These are phyloP conservation scores for Imleria badia DNA, from an alignment of 768 basidiomycete genomes.

Conservation along the genomic window DNA sequence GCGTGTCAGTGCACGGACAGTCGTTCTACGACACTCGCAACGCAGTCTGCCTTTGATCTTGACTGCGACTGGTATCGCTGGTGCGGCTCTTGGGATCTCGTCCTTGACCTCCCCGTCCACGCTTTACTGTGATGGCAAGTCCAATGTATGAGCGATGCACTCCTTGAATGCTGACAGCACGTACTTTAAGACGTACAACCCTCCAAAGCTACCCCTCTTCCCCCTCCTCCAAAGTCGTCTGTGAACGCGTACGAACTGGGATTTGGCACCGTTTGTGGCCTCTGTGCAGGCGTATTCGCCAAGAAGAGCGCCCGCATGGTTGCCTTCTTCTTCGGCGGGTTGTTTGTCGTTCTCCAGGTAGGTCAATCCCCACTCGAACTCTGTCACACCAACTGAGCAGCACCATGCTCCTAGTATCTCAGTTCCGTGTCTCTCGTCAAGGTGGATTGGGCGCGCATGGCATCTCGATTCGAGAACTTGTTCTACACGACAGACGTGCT, in stretches of 20 bases:
- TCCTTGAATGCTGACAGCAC: slow-evolving; percentile 2
- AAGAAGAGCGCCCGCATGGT: slow-evolving; percentile 89
- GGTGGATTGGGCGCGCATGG: slow-evolving; percentile 77
- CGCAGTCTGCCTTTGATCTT: slow-evolving; percentile 19
- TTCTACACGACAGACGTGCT: slow-evolving; percentile 65
- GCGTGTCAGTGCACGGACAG: background rate
- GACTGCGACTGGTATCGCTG: slow-evolving; percentile 36
- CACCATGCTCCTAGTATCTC: slow-evolving; percentile 63
- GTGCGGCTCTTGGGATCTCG: slow-evolving; percentile 47
- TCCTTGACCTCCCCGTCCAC: slow-evolving; percentile 31
- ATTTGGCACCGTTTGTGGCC: slow-evolving; percentile 85
- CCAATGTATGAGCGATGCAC: background rate
- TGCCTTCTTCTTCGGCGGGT: slow-evolving; percentile 86
- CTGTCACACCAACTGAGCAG: slow-evolving; percentile 1
- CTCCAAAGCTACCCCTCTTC: slow-evolving; percentile 12
- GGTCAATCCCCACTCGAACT: slow-evolving; percentile 14
- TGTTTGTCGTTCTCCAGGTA: slow-evolving; percentile 91
- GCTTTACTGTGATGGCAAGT: slow-evolving; percentile 57
- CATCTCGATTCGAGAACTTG: slow-evolving; percentile 64
- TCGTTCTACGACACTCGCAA: slow-evolving; percentile 3
- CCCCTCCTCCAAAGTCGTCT: slow-evolving; percentile 64
- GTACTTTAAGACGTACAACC: slow-evolving; percentile 9
- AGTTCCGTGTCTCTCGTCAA: slow-evolving; percentile 67
- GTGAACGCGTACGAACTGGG: slow-evolving; percentile 79
- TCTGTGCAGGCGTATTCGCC: slow-evolving; percentile 90